These are phyloP conservation scores for Phytophthora pini DNA, from an alignment of 352 stramenopile species.

Conservation along the genomic window DNA sequence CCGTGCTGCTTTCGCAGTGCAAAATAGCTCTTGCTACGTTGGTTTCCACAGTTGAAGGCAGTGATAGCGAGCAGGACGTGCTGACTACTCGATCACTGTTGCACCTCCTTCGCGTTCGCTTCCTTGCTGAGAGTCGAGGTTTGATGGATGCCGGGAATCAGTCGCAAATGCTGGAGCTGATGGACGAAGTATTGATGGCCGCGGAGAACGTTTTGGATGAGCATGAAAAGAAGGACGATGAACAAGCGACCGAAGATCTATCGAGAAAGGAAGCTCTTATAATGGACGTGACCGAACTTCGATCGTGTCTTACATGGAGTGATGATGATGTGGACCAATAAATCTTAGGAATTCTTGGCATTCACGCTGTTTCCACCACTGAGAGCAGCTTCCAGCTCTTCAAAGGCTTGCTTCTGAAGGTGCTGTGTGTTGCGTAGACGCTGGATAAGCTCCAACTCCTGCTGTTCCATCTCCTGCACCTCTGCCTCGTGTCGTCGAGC, in stretches of 20 bases:
- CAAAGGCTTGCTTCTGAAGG: slow-evolving; percentile 85
- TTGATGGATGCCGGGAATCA: slow-evolving; percentile 28
- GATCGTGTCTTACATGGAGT: slow-evolving; percentile 34
- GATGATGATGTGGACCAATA: slow-evolving; percentile 6
- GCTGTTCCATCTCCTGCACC: slow-evolving; percentile 83
- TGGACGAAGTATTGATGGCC: slow-evolving; percentile 26
- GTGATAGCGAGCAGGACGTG: not conserved
- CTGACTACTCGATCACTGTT: slow-evolving; percentile 19
- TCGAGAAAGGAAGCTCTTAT: slow-evolving; percentile 38
- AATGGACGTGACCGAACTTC: slow-evolving; percentile 25
- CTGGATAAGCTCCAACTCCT: slow-evolving; percentile 85
- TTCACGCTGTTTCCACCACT: slow-evolving; percentile 40
- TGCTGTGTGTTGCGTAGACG: slow-evolving; percentile 85
- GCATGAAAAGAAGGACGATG: slow-evolving; percentile 1
- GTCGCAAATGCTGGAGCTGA: slow-evolving; percentile 22
- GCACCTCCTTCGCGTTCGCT: slow-evolving; percentile 17
- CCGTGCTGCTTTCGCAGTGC: slow-evolving; percentile 56
- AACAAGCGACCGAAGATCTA: slow-evolving; percentile 3
- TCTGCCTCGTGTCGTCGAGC: slow-evolving; percentile 65
- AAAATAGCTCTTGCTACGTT: slow-evolving; percentile 22
- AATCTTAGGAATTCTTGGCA: slow-evolving; percentile 15
- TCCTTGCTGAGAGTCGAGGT: slow-evolving; percentile 22
- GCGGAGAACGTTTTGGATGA: slow-evolving; percentile 5
- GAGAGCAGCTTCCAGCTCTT: slow-evolving; percentile 83
- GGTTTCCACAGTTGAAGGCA: not conserved